Conservation (phyloP, 2,329 filamentous ascomycete genomes). For the Ceratocystiopsis brevicomis region DNA sequence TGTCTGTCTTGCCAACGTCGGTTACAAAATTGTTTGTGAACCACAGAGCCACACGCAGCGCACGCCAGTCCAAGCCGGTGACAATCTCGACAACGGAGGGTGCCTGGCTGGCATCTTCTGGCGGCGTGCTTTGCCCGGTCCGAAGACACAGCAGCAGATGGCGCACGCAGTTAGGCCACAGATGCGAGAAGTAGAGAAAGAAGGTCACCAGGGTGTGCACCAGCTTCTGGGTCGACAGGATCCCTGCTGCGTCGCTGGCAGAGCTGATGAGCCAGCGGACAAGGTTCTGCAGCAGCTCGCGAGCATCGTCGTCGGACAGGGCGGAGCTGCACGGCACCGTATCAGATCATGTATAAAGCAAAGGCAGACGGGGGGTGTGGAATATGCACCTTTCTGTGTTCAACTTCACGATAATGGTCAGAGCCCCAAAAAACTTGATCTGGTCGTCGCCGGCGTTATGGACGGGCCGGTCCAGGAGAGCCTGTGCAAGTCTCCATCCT, state of each 20-base stretch:
- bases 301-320: conserved; percentile 37
- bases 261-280: conserved; percentile 43
- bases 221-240: conserved; percentile 52
- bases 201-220: conserved; percentile 61
- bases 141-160: conserved; percentile 44
- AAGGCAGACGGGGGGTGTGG: too few relatives aligned
- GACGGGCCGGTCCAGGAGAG: conserved; percentile 31
- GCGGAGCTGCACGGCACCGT: conserved; percentile 18
- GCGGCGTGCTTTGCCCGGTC: conserved; percentile 24
- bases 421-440: conserved; percentile 76
- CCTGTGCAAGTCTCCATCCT: conserved; percentile 73
- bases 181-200: conserved; percentile 49
- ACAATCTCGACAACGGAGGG: conserved; percentile 26
- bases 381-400: conserved; percentile 58
- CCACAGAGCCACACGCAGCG: conserved; percentile 41
- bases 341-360: not conserved
- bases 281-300: conserved; percentile 39
- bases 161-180: conserved; percentile 47
- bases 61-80: conserved; percentile 25
- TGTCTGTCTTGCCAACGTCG: conserved; percentile 48
- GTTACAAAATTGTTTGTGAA: conserved; percentile 46
- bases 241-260: conserved; percentile 29
- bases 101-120: conserved; percentile 27
- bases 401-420: conserved; percentile 86
- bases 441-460: conserved; percentile 44